A percentile compares a stretch with the other conserved stretches of the same genome.
Conservation (phyloP, 805 yeast species). For the Lipomyces starkeyi region DNA sequence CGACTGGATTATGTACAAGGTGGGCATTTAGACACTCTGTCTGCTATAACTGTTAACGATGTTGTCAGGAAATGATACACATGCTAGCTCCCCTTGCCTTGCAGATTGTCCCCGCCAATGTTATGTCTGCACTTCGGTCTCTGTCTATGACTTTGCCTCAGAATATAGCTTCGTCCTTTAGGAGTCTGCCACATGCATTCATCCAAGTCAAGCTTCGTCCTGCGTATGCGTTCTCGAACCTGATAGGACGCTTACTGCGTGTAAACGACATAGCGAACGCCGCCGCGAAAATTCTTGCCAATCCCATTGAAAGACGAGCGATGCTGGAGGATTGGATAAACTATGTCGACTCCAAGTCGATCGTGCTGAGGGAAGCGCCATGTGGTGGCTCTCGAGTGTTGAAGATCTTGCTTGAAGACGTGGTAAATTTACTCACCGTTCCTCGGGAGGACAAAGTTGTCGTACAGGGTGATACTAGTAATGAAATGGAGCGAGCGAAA, state of each 20-base stretch:
- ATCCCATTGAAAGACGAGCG: constrained; percentile 51
- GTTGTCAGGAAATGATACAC: constrained; percentile 52
- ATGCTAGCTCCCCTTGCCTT: constrained; percentile 67
- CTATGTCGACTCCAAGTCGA: constrained; percentile 55
- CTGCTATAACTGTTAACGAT: not conserved
- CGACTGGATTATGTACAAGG: constrained; percentile 66
- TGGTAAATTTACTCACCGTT: constrained; percentile 40
- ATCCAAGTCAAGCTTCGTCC: constrained; percentile 58
- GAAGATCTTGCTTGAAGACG: constrained; percentile 43
- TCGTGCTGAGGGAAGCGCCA: constrained; percentile 58
- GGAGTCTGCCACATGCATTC: constrained; percentile 56
- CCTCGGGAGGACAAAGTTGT: not conserved
- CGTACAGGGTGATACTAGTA: constrained; percentile 5
- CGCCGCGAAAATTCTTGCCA: constrained; percentile 55
- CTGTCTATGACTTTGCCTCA: constrained; percentile 58
- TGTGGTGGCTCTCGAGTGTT: constrained; percentile 47
- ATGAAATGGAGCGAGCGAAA: not conserved
- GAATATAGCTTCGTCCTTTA: constrained; percentile 40
- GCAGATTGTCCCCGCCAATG: constrained; percentile 62
- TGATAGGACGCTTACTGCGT: constrained; percentile 61
- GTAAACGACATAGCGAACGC: constrained; percentile 60
- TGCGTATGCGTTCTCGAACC: constrained; percentile 59
- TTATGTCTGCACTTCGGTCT: constrained; percentile 60
- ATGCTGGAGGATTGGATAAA: constrained; percentile 66
- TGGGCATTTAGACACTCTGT: constrained; percentile 22